phyloP scores from a whole-genome alignment of 495 filamentous ascomycete genomes.

The Neurospora sp. region DNA sequence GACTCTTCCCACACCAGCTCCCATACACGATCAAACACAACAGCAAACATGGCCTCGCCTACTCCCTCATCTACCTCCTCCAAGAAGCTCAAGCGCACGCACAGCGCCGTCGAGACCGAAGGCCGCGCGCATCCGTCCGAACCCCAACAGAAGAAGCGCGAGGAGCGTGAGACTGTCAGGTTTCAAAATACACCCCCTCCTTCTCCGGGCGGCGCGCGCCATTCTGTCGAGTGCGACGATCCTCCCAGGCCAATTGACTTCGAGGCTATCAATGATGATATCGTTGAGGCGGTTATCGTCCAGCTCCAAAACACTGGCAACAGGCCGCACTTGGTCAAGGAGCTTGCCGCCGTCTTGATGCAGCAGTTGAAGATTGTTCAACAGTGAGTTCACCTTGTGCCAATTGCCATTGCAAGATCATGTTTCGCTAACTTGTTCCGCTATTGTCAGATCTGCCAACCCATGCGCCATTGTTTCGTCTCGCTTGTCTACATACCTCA shows the following conservation, averaged over 20 bases:
- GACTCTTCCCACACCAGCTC: constrained; percentile 17
- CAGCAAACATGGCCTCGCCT: constrained; percentile 39
- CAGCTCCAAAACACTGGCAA: constrained; percentile 90
- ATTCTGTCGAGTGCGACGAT: constrained; percentile 35
- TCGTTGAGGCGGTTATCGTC: constrained; percentile 83
- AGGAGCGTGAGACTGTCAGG: constrained; percentile 46
- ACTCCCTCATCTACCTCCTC: constrained; percentile 31
- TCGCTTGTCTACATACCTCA: constrained; percentile 77
- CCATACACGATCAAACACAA: constrained; percentile 6
- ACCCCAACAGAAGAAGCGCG: constrained; percentile 32
- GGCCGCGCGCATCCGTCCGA: constrained; percentile 37
- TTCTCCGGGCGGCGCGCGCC: constrained; percentile 44
- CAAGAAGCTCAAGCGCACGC: constrained; percentile 83
- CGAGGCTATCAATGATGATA: constrained; percentile 86
- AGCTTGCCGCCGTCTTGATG: constrained; percentile 74
- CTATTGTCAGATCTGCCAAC: constrained; percentile 72
- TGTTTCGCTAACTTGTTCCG: constrained; percentile 23
- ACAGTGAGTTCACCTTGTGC: constrained; percentile 55
- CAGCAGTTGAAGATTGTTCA: constrained; percentile 72
- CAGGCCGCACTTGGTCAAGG: constrained; percentile 87
- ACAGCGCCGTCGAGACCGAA: constrained; percentile 43
- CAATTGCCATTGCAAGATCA: background rate
- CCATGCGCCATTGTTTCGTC: constrained; percentile 92
- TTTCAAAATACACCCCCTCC: constrained; percentile 67
- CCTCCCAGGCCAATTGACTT: constrained; percentile 58